Percentiles rank a stretch among this genome's conserved stretches.
These are phyloP conservation scores for Saccharomycopsis fermentans DNA, from an alignment of 805 yeast genomes.

Conservation along the genomic window DNA sequence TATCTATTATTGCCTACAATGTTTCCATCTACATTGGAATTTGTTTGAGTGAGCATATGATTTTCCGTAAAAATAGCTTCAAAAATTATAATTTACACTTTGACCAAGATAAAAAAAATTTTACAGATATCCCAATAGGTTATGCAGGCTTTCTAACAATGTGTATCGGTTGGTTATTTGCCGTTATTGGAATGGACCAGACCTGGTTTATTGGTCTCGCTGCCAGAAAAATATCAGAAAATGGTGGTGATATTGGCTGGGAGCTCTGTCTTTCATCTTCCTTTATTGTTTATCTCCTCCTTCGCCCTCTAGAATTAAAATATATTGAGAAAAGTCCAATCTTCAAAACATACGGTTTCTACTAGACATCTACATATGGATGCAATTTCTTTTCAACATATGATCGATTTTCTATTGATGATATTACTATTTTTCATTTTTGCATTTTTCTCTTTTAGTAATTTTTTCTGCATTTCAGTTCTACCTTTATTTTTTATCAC, in stretches of 20 bases:
- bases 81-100: constrained; percentile 51
- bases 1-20: constrained; percentile 88
- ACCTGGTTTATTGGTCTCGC: constrained; percentile 72
- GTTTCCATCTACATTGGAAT: constrained; percentile 76
- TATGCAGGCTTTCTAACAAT: constrained; percentile 68
- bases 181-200: constrained; percentile 81
- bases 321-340: constrained; percentile 30
- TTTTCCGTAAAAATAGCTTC: constrained; percentile 51
- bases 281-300: constrained; percentile 45
- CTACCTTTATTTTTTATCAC: no score
- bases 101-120: constrained; percentile 36
- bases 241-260: constrained; percentile 83
- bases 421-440: no score
- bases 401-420: no score
- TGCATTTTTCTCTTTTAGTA: no score
- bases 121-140: constrained; percentile 52
- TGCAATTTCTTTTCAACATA: no score
- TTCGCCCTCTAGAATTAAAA: constrained; percentile 59
- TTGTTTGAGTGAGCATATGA: constrained; percentile 67
- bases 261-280: constrained; percentile 64
- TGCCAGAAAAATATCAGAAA: constrained; percentile 46
- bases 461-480: no score
- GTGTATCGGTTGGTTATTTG: constrained; percentile 77
- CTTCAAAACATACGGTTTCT: neutral
- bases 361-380: no score